phyloP scores from a whole-genome alignment of 2,329 filamentous ascomycete species.

The Ceratocystis papillata region DNA sequence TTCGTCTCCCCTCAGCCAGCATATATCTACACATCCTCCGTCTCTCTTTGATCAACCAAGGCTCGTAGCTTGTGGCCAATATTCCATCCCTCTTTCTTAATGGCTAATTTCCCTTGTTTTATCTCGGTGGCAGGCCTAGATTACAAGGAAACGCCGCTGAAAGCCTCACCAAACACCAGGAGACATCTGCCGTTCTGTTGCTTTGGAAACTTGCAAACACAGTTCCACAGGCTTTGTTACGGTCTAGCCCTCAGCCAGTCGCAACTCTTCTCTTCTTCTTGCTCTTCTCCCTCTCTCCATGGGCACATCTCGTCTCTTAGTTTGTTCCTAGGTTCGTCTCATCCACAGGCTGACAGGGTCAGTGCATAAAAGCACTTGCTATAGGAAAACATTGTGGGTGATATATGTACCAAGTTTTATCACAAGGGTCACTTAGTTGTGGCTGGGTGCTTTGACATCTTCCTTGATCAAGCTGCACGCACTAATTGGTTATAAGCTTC shows the following conservation, averaged over 20 bases:
- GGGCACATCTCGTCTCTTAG: neutral
- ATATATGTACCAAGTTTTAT: neutral
- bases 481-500: neutral
- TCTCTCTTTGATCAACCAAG: neutral
- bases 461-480: neutral
- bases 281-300: neutral
- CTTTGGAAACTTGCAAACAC: neutral
- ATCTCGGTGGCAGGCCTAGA: neutral
- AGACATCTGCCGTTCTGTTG: neutral
- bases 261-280: neutral
- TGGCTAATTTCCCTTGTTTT: neutral
- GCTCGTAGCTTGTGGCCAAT: neutral
- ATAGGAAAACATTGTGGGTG: neutral
- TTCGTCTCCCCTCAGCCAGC: too few species aligned
- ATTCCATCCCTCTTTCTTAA: neutral
- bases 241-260: neutral
- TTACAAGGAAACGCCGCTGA: neutral
- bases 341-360: neutral
- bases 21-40: neutral
- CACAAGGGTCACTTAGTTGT: neutral
- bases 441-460: neutral
- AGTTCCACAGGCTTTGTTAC: neutral
- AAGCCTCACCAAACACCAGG: neutral
- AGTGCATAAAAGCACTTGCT: slow-evolving; percentile 7
- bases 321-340: slow-evolving; percentile 12